Evolutionary conservation across 176 grass and related monocot genomes (phyloP).

Genomic region (maize (Zea mays)): DNA sequence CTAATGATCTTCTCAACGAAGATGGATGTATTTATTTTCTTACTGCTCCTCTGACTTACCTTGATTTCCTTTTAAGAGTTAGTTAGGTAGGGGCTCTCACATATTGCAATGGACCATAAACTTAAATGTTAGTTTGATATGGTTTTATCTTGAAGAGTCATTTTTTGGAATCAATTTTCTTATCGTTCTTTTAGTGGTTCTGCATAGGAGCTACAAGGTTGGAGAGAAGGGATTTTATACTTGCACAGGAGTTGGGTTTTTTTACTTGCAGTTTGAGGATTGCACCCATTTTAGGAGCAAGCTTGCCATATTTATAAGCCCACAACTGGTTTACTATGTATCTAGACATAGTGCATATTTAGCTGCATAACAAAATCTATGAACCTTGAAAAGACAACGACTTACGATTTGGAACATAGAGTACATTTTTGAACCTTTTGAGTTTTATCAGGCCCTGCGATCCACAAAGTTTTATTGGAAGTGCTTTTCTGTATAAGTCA

Average conservation of each 20-base stretch:
- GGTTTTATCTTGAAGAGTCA: neutral
- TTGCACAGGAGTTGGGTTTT: too few species aligned
- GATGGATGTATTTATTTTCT: constrained; percentile 62
- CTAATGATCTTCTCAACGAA: constrained; percentile 93
- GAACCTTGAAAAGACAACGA: too few species aligned
- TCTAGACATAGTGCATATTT: too few species aligned
- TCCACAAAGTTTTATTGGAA: neutral
- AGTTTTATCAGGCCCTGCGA: neutral
- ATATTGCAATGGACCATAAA: constrained; percentile 1
- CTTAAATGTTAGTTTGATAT: neutral
- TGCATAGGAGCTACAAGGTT: neutral
- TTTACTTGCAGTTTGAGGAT: neutral
- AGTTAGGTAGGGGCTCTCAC: neutral
- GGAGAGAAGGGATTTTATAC: neutral
- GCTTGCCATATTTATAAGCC: neutral
- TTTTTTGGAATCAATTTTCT: neutral
- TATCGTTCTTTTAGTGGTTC: neutral
- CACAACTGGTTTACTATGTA: neutral
- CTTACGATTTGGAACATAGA: neutral
- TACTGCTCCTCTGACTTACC: neutral
- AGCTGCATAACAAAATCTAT: too few species aligned
- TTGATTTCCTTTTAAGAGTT: neutral
- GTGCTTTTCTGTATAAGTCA: neutral
- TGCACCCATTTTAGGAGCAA: neutral
- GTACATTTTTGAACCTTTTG: neutral